Evolutionary conservation across 2,329 filamentous ascomycete species (phyloP).

Genomic region (Cyclaneusma minus): DNA sequence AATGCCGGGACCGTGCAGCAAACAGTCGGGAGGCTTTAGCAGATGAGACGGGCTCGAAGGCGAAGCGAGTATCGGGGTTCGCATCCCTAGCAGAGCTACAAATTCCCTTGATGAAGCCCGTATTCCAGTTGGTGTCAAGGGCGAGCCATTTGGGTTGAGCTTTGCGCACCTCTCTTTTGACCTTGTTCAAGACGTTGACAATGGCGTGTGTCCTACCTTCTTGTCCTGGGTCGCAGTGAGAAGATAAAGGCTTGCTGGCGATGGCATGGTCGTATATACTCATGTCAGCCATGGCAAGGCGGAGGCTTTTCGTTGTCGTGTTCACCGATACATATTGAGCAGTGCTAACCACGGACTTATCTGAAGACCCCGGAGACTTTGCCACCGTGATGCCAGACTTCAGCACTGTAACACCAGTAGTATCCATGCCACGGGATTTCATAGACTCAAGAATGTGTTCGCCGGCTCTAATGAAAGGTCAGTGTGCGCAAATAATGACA

Average conservation of each 20-base stretch:
- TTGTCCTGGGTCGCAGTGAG: slow-evolving; percentile 18
- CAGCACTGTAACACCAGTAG: slow-evolving; percentile 43
- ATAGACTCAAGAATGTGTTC: slow-evolving; percentile 55
- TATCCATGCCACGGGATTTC: slow-evolving; percentile 45
- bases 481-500: slow-evolving; percentile 1
- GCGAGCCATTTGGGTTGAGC: slow-evolving; percentile 61
- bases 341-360: slow-evolving; percentile 39
- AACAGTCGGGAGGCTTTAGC: slow-evolving; percentile 65
- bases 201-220: no score
- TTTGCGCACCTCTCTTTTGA: slow-evolving; percentile 40
- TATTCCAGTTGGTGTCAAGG: slow-evolving; percentile 76
- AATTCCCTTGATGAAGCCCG: slow-evolving; percentile 51
- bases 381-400: no score
- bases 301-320: slow-evolving; percentile 63
- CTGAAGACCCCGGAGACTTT: no score
- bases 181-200: slow-evolving; percentile 33
- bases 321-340: slow-evolving; percentile 90
- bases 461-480: slow-evolving; percentile 57
- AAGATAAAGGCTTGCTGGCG: slow-evolving; percentile 26
- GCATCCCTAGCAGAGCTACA: slow-evolving; percentile 41
- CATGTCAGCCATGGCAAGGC: slow-evolving; percentile 96
- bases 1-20: slow-evolving; percentile 15
- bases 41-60: slow-evolving; percentile 80
- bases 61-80: slow-evolving; percentile 42
- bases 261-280: slow-evolving; percentile 49